Conservation (phyloP, 2,329 filamentous ascomycete genomes). For the Fusarium abutilonis region DNA sequence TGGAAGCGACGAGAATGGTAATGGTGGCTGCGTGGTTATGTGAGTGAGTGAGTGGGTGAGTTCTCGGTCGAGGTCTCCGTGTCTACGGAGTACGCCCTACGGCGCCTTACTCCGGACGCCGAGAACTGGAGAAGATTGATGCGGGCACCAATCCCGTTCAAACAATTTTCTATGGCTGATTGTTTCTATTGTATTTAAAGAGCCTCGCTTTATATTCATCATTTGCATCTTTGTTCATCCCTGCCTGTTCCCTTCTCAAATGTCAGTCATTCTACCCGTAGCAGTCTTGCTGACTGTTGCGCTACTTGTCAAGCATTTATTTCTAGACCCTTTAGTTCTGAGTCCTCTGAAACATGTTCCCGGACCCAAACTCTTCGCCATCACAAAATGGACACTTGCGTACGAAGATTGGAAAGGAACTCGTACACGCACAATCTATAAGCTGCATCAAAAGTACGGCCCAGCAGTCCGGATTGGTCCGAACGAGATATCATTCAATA, state of each 20-base stretch:
- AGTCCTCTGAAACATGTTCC: constrained; percentile 28
- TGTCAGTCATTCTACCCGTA: neutral
- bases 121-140: neutral
- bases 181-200: neutral
- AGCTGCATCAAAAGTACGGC: constrained; percentile 58
- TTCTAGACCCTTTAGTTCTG: constrained; percentile 18
- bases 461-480: constrained; percentile 59
- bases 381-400: constrained; percentile 58
- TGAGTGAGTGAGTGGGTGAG: neutral
- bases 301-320: constrained; percentile 13
- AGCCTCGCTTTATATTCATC: neutral
- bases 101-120: neutral
- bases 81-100: neutral
- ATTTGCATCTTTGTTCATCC: neutral
- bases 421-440: constrained; percentile 54
- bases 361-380: constrained; percentile 54
- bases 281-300: neutral
- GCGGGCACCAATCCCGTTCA: neutral
- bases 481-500: constrained; percentile 56
- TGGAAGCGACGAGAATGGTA: neutral
- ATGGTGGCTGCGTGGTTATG: constrained; percentile 24
- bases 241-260: neutral
- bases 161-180: neutral
- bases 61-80: too few relatives aligned
- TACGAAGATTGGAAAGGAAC: constrained; percentile 56